Evolutionary conservation across 2,329 filamentous ascomycete species (phyloP), one percentile per base, ranked within the genome.

Genomic region (Nannizziopsis barbatae): DNA sequence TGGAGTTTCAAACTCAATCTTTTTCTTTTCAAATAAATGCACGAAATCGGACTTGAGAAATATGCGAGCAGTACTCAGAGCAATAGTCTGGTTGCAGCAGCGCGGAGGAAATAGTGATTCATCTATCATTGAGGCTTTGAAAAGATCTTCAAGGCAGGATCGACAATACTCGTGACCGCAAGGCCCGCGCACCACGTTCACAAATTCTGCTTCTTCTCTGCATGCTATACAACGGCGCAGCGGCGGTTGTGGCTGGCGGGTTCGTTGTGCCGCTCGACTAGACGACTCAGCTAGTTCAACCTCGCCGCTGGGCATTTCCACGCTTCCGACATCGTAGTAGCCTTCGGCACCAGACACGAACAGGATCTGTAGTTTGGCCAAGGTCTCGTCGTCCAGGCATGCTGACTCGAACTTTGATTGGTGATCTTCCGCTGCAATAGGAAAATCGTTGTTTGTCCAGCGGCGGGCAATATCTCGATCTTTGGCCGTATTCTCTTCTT

Each of bases 201-300:
- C 56, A 47, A 59, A 62, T 7, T 55, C 54, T 20, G 57, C 58
- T 17, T 55, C 49, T 18, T 65, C 62, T 11, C 47, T 41, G 51
- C 63, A 66, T 9, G 54, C 56, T 11, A 58, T 48, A 43, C 62
- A 64, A 12, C 39, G 33, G 33, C 18, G 47, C 14, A 31, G 18
- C 20, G 15, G 12, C 10, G 31, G 27, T 33, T 8, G 45, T 32
- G 50, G 11, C 11, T 40, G 41, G 40, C 31, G 33, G 17, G 40
- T 14, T 49, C 50, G 47, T 41, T 14, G 42, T 14, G 44, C 45
- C 18, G 44, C 50, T 22, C 32, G 35, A 42, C 39, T 39, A 46
- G 52, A 47, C 18, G 52, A 54, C 43, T 54, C 45, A 30, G 50
- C 44, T 22, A 7, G 42, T 3, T 47, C 50, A 47, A 10, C 45